Conservation (phyloP, 1,139 yeast species). For the Candida tunisiensis region DNA sequence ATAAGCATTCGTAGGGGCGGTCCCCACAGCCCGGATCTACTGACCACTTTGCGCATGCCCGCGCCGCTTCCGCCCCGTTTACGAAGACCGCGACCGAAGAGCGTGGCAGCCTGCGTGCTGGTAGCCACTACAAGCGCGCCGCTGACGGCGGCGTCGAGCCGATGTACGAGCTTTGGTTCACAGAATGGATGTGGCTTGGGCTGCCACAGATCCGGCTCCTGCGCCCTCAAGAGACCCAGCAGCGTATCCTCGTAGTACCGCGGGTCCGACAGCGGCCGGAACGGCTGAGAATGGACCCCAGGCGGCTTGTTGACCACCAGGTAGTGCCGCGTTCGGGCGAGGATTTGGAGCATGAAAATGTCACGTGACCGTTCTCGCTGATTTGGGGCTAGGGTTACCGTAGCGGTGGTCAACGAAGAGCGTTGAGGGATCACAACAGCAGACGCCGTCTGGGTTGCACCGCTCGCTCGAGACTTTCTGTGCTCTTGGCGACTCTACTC, state of each 20-base stretch:
- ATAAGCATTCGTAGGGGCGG: no score
- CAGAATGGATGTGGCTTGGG: constrained; percentile 8
- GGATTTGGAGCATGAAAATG: no score
- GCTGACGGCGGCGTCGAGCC: constrained; percentile 13
- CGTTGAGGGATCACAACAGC: no score
- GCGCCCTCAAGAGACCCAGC: constrained; percentile 5
- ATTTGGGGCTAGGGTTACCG: no score
- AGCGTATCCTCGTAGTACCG: constrained; percentile 3
- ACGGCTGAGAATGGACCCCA: constrained; percentile 6
- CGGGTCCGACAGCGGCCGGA: background rate
- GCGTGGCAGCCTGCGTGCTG: constrained; percentile 9
- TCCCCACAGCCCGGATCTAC: no score
- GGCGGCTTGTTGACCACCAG: constrained; percentile 6
- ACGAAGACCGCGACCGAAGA: constrained; percentile 8
- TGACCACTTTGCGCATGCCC: constrained; percentile 6
- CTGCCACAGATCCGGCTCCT: constrained; percentile 9
- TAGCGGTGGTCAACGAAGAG: no score
- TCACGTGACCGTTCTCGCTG: no score
- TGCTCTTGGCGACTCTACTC: no score
- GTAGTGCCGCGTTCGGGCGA: constrained; percentile 2
- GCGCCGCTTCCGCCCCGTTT: constrained; percentile 8
- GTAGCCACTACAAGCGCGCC: constrained; percentile 16
- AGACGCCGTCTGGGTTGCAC: no score
- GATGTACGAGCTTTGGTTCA: constrained; percentile 13
- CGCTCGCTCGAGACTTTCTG: no score